Evolutionary conservation across 2,329 filamentous ascomycete genomes (phyloP), one percentile per base, ranked within the genome.

Genomic region (Aureobasidium sp.): DNA sequence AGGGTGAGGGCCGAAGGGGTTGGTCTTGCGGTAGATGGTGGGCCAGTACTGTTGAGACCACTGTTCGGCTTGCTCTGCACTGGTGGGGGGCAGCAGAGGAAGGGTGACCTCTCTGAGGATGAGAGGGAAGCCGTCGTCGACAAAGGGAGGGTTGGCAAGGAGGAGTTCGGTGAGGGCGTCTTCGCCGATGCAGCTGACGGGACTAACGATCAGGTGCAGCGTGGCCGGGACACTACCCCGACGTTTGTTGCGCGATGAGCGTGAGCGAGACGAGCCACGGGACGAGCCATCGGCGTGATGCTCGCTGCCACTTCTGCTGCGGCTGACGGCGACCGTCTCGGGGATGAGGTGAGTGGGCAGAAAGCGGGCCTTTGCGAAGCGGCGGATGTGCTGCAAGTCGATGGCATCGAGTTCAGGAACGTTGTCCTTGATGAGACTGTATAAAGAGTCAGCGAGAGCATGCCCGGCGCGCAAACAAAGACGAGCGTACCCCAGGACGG

Each of bases 41-140:
- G 90, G 90, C 90, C 90, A 95, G 73, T 90, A 93, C 67, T 87
- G 81, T 37, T 83, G 79, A 29, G 85, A 87, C 89, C 89, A 94
- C 71, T 84, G 78, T 29, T 83, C 83, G 9, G 90, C 89, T 73
- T 93, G 89, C 42, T 87, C 80, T 67, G 87, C 83, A 3, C 88
- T 92, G 5, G 87, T 91, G 1, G 90, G 90, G 27, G 89, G 82
- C 48, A 90, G 77, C 29, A 87, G 78, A 7, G 90, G 90, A 14
- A 94, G 87, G 0, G 85, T 82, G 61, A 90, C 83, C 61, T 80
- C 81, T 59, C 82, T 79, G 56, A 91, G 76, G 68, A 84, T 84
- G 49, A 84, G 76, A 4, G 74, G 72, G 56, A 71, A 73, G 44
- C 70, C 68, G 39, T 68, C 67, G 34, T 72, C 72, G 59, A 69